Percentiles rank a stretch among this genome's conserved stretches.
Conservation (phyloP, 2,329 filamentous ascomycete genomes). For the Aphanoascus verrucosus region DNA sequence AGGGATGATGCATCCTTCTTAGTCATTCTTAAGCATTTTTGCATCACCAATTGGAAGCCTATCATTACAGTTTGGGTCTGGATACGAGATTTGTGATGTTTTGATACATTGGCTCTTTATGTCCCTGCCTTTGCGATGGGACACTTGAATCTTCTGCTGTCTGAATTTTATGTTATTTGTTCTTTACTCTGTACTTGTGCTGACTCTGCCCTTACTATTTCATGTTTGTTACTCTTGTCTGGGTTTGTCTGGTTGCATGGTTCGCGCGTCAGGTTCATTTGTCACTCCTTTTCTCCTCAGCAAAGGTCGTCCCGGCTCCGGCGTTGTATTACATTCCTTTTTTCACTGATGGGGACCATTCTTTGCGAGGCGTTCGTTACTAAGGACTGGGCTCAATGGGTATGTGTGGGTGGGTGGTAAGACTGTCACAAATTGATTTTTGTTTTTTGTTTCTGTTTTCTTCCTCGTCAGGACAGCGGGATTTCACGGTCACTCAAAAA, state of each 20-base stretch:
- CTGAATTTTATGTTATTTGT: background rate
- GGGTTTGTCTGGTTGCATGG: background rate
- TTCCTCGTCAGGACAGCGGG: background rate
- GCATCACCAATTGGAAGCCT: background rate
- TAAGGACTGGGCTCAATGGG: background rate
- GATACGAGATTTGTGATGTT: background rate
- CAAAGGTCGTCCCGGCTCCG: background rate
- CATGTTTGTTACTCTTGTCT: background rate
- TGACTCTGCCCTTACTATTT: background rate
- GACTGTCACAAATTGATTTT: slow-evolving; percentile 1
- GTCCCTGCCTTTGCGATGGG: background rate
- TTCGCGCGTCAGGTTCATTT: background rate
- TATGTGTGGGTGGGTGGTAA: slow-evolving; percentile 2
- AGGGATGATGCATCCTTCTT: background rate
- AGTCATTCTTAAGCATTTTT: background rate
- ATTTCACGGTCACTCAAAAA: slow-evolving; percentile 6
- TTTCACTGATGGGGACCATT: background rate
- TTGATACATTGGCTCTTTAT: background rate
- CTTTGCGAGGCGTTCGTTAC: background rate
- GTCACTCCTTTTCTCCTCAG: background rate
- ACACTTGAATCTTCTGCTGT: background rate
- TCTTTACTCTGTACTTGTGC: background rate
- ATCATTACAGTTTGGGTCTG: background rate
- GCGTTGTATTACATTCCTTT: slow-evolving; percentile 1
- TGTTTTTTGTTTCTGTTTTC: background rate